Evolutionary conservation across 192 early-diverging fungal species (phyloP).

Genomic region (Podila epicladia): DNA sequence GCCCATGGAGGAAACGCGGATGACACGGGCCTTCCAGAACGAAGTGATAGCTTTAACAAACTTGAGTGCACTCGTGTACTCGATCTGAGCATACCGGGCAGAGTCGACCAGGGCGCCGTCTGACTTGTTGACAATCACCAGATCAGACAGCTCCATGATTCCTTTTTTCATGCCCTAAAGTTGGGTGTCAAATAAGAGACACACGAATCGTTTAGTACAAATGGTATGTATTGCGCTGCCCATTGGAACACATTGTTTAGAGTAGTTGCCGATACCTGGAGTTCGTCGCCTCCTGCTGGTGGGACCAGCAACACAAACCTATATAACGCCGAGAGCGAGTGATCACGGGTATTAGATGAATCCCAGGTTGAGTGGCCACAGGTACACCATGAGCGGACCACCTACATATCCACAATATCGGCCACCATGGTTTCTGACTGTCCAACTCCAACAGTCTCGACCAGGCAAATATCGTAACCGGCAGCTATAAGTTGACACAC

Average conservation of each 20-base stretch:
- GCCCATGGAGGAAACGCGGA: constrained; percentile 65
- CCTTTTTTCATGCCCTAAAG: constrained; percentile 85
- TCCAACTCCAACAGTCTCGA: constrained; percentile 90
- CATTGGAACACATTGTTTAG: too few relatives aligned
- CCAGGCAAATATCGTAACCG: constrained; percentile 81
- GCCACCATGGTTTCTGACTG: constrained; percentile 89
- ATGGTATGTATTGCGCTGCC: not conserved
- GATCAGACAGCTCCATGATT: constrained; percentile 85
- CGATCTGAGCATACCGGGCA: constrained; percentile 71
- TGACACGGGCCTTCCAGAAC: constrained; percentile 63
- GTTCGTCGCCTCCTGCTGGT: constrained; percentile 86
- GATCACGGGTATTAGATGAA: not conserved
- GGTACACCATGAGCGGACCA: not conserved
- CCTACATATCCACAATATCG: constrained; percentile 86
- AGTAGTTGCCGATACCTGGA: constrained; percentile 60
- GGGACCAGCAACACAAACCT: constrained; percentile 80
- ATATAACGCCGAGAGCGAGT: not conserved
- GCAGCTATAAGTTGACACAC: constrained; percentile 58
- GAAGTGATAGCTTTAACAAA: constrained; percentile 59
- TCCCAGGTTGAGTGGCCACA: not conserved
- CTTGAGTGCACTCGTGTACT: constrained; percentile 78
- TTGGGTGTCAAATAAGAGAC: not conserved
- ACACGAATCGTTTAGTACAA: not conserved
- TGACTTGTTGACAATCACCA: constrained; percentile 84
- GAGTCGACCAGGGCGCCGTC: constrained; percentile 75